Evolutionary conservation across 305 asterid species (phyloP).

Genomic region (Fraxinus sp.): DNA sequence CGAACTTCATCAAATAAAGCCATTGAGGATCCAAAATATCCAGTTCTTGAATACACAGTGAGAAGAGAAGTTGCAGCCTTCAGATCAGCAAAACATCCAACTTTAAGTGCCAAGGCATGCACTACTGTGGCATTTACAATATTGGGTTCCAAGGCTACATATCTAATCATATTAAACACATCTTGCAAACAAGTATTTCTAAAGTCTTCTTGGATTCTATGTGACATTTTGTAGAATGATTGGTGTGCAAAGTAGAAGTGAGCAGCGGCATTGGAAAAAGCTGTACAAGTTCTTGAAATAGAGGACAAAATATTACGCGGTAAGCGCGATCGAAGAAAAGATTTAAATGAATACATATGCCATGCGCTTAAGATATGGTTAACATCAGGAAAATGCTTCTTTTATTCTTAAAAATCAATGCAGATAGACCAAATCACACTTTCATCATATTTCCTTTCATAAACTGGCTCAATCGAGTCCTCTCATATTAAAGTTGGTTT

Average conservation of each 20-base stretch:
- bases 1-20: constrained; percentile 45
- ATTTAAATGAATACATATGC: background rate
- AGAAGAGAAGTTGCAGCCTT: constrained; percentile 47
- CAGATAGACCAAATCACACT: background rate
- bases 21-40: constrained; percentile 38
- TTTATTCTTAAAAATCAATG: background rate
- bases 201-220: constrained; percentile 24
- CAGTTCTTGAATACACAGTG: constrained; percentile 49
- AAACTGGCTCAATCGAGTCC: background rate
- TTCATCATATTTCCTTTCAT: background rate
- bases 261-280: background rate
- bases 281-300: constrained; percentile 19
- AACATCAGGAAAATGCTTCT: background rate
- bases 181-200: constrained; percentile 27
- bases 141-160: constrained; percentile 29
- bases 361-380: background rate
- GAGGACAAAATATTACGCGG: constrained; percentile 6
- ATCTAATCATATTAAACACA: constrained; percentile 35
- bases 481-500: background rate
- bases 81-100: constrained; percentile 46
- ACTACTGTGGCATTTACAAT: constrained; percentile 30
- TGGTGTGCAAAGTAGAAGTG: constrained; percentile 32
- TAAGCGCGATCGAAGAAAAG: background rate
- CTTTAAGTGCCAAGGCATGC: constrained; percentile 53
- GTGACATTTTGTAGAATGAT: constrained; percentile 41